Base-by-base conservation (phyloP, 176 grass and related monocot species). In the Luzula sylvatica region DNA sequence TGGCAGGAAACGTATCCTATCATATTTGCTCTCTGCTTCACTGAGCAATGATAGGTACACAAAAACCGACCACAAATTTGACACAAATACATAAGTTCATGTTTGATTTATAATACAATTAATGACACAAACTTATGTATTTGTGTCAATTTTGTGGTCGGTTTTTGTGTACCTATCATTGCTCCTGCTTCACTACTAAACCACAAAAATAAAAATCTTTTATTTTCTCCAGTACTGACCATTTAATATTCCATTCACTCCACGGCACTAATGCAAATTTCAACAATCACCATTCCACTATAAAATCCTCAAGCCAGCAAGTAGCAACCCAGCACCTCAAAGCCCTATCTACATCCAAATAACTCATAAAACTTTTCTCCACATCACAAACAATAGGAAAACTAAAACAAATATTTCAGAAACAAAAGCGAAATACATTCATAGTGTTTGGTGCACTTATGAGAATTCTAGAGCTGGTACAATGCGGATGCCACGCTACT, bases 401-500 rank as follows among this genome's bases (percentile, higher is more conserved):
- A 38, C 40, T 16, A 30, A 63, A 28, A 8, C 14, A 63, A 30
- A 35, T 35, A 4, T 35, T 35, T 35, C 30, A 35, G 30, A 63
- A 55, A 8, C 26, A 28, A 5, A 63, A 47, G 7, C 15, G 17
- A 15, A 12, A 23, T 47, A 20, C 30, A 11, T 8, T 30, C 30
- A 11, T 27, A 50, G 24, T 32, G 21, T 30, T 49, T 11, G 16
- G 5, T 47, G 29, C 18, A 27, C 44, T 64, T n/a, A 64, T 64
- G 60, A 45, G 60, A 47, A 26, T 64, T 64, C 26, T 64, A 13
- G 43, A 50, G 24, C 44, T 64, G 43, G 60, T 64, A 24, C 44
- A 64, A 48, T 64, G 60, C 26, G 60, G 60, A 47, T 64, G 60
- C 60, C 60, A 42, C 5, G 60, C 60, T 48, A 23, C 25, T 20